Evolutionary conservation across 768 basidiomycete species (phyloP).

Genomic region (Lentinula lateritia): DNA sequence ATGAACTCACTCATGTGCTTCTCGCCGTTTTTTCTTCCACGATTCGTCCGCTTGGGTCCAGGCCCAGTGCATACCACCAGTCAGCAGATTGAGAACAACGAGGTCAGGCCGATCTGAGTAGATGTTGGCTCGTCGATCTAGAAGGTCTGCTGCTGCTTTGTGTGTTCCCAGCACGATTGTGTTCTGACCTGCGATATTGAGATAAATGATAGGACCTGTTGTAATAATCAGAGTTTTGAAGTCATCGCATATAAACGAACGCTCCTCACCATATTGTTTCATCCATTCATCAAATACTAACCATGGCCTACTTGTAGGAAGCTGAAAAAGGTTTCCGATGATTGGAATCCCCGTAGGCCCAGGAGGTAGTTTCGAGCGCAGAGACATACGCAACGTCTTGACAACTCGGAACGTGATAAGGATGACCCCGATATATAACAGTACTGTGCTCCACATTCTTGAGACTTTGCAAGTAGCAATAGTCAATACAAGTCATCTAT

Average conservation of each 20-base stretch:
- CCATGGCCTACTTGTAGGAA: constrained; percentile 22
- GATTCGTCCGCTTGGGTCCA: background rate
- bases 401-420: background rate
- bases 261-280: constrained; percentile 24
- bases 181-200: background rate
- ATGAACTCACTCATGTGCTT: constrained; percentile 14
- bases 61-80: background rate
- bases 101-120: background rate
- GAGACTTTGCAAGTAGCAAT: background rate
- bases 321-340: constrained; percentile 27
- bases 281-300: constrained; percentile 24
- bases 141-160: constrained; percentile 2
- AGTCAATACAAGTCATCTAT: too few species aligned
- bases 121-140: background rate
- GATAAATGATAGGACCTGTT: constrained; percentile 5
- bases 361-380: constrained; percentile 20
- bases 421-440: background rate
- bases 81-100: background rate
- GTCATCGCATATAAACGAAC: too few species aligned
- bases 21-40: constrained; percentile 10
- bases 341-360: constrained; percentile 34
- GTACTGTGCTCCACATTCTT: background rate
- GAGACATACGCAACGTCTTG: background rate
- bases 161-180: background rate
- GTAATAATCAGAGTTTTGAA: too few species aligned